phyloP scores from a whole-genome alignment of 768 basidiomycete genomes.

The Rhizopogon vinicolor region DNA sequence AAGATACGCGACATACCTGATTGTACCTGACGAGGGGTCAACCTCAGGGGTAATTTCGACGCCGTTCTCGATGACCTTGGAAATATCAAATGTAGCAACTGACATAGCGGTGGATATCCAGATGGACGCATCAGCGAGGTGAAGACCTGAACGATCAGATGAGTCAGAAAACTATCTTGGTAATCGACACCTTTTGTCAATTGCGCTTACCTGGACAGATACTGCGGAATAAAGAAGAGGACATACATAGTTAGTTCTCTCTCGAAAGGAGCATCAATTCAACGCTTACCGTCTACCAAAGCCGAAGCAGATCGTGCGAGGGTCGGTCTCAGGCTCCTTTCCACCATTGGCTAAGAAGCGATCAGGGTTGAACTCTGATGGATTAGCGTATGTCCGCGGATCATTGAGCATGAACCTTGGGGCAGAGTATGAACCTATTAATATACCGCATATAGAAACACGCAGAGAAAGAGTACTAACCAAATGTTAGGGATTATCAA shows the following conservation, averaged over 20 bases:
- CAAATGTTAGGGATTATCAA: constrained; percentile 21
- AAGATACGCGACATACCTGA: constrained; percentile 41
- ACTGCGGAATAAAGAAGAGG: constrained; percentile 1
- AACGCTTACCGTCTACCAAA: constrained; percentile 57
- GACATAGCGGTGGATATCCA: constrained; percentile 41
- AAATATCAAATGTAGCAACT: constrained; percentile 45
- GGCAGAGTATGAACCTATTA: not conserved
- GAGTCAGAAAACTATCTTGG: constrained; percentile 12
- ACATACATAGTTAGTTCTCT: constrained; percentile 1
- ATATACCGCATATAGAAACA: constrained; percentile 6
- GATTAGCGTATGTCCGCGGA: constrained; percentile 41
- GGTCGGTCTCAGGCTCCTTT: constrained; percentile 45
- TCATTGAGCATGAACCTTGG: constrained; percentile 29
- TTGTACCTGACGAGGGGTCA: constrained; percentile 57
- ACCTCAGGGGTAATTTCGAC: constrained; percentile 47
- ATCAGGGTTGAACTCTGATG: constrained; percentile 54
- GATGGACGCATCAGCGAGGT: constrained; percentile 48
- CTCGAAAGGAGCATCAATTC: constrained; percentile 3
- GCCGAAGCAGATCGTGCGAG: constrained; percentile 60
- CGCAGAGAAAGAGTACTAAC: constrained; percentile 5
- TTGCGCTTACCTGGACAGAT: constrained; percentile 24
- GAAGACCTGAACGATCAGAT: constrained; percentile 32
- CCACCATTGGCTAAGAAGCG: constrained; percentile 42
- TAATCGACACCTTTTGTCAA: not conserved
- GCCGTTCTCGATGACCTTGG: constrained; percentile 40